Evolutionary conservation across 2,329 filamentous ascomycete species (phyloP).

Genomic region (Aureobasidium melanogenum): DNA sequence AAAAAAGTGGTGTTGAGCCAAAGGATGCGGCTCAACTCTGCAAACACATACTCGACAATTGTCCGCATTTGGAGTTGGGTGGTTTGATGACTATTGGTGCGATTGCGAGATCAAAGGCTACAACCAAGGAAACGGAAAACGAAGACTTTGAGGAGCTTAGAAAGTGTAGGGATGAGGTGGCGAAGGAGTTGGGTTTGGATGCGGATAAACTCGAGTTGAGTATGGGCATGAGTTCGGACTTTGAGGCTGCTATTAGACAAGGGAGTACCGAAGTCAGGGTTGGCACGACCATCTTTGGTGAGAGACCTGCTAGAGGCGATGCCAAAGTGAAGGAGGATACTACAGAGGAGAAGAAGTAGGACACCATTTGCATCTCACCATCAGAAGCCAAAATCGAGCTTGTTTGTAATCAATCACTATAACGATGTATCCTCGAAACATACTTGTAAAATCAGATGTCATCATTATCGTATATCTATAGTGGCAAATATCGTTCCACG

Average conservation of each 20-base stretch:
- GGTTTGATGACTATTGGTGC: slow-evolving; percentile 97
- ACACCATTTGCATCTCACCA: not conserved
- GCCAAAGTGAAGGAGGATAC: slow-evolving; percentile 50
- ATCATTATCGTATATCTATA: not conserved
- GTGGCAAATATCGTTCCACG: not conserved
- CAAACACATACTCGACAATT: slow-evolving; percentile 58
- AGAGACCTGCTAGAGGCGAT: slow-evolving; percentile 68
- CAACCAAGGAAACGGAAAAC: slow-evolving; percentile 67
- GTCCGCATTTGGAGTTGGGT: slow-evolving; percentile 63
- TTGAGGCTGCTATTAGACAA: slow-evolving; percentile 73
- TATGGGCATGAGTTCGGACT: slow-evolving; percentile 97
- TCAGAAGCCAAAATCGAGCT: not conserved
- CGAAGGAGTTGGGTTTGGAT: slow-evolving; percentile 48
- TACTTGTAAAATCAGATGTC: not conserved
- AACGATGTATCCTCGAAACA: not conserved
- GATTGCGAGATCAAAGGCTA: slow-evolving; percentile 73
- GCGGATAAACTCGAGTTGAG: slow-evolving; percentile 68
- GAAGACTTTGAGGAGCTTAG: slow-evolving; percentile 72
- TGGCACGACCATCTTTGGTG: slow-evolving; percentile 88
- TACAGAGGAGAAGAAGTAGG: slow-evolving; percentile 16
- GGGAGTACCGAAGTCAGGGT: slow-evolving; percentile 87
- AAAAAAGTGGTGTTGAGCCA: slow-evolving; percentile 75
- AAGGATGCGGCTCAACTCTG: slow-evolving; percentile 57
- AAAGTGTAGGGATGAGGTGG: slow-evolving; percentile 63
- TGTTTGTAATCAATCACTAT: too few relatives aligned